These are phyloP conservation scores for Sorghum bicolor DNA, from an alignment of 176 grass and related monocot species.

Conservation along the genomic window Sorghum_bicolor_NCBIv3 NC_012873.2:55642501-55643000, in stretches of 20 bases:
- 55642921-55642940: neutral
- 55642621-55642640: neutral
- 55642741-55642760: neutral
- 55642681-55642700: neutral
- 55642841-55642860: neutral
- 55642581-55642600: neutral
- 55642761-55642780: neutral
- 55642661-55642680: neutral
- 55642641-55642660: neutral
- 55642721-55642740: neutral
- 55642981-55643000: too few species aligned
- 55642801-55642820: neutral
- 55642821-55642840: neutral
- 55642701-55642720: neutral
- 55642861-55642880: neutral
- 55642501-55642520: neutral
- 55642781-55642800: neutral
- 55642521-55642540: neutral
- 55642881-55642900: neutral
- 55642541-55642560: too few species aligned
- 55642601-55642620: neutral
- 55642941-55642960: neutral
- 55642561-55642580: neutral
- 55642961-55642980: neutral
- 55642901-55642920: neutral